These are phyloP conservation scores for Meyerozyma elateridarum DNA, from an alignment of 1,139 yeast genomes.

Conservation along the genomic window DNA sequence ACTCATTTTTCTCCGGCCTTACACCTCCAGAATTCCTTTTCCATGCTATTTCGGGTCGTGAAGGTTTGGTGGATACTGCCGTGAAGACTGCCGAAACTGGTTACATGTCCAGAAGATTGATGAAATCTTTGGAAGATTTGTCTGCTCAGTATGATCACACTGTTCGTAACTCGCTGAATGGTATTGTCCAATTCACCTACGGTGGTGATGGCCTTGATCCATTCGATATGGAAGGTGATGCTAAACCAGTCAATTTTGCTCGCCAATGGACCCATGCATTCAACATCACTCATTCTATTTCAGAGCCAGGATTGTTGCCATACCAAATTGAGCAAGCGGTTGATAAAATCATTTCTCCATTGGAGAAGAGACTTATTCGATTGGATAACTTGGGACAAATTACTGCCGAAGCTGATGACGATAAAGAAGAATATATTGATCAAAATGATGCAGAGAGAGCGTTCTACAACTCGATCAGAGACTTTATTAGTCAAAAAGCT, in stretches of 20 bases:
- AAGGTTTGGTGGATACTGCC: slow-evolving; percentile 98
- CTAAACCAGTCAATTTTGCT: slow-evolving; percentile 86
- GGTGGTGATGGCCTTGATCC: slow-evolving; percentile 99
- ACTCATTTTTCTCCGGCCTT: slow-evolving; percentile 89
- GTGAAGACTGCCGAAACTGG: slow-evolving; percentile 99
- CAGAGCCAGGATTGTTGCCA: slow-evolving; percentile 62
- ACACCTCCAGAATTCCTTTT: slow-evolving; percentile 95
- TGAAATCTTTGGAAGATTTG: slow-evolving; percentile 96
- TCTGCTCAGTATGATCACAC: slow-evolving; percentile 92
- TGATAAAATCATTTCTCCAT: slow-evolving; percentile 53
- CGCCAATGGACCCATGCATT: slow-evolving; percentile 94
- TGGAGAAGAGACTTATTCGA: slow-evolving; percentile 56
- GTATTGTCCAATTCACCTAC: slow-evolving; percentile 95
- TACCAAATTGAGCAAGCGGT: slow-evolving; percentile 58
- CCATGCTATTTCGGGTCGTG: slow-evolving; percentile 99
- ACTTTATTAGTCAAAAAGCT: slow-evolving; percentile 57
- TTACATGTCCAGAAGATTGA: slow-evolving; percentile 96
- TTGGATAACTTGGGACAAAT: slow-evolving; percentile 69
- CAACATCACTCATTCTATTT: slow-evolving; percentile 59
- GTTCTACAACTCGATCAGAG: slow-evolving; percentile 70
- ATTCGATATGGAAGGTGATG: slow-evolving; percentile 98
- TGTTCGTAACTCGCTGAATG: slow-evolving; percentile 90
- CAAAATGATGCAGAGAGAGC: slow-evolving; percentile 82
- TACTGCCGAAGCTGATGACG: slow-evolving; percentile 35
- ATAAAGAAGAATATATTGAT: slow-evolving; percentile 61